Evolutionary conservation across 495 filamentous ascomycete species (phyloP), one percentile per base, ranked within the genome.

Genomic region (Aspergillus conjunctus): DNA sequence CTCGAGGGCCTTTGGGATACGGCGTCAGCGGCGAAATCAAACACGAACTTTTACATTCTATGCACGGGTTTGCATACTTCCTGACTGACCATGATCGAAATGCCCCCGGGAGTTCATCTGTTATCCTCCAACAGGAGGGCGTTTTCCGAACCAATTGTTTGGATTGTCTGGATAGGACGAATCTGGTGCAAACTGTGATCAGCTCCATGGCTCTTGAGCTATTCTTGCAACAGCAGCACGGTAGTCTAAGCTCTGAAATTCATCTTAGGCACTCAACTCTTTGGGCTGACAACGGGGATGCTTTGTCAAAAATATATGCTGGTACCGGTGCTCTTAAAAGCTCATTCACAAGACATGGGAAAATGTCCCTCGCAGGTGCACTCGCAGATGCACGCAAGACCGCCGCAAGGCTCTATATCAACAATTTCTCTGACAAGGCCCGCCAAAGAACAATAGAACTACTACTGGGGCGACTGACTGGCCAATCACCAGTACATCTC

Each of bases 271-370:
- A 98, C 74, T 91, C 91, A 31, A 92, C 83, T 59, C 79, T 98
- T 2, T 98, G 94, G 94, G 94, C 94, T n/a, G 94, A 98, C 71
- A 97, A 97, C 77, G 94, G 94, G 31, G 94, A 98, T 79, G 87
- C 92, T 14, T 76, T 98, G 22, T 96, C 92, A 1, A 90, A 91
- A 67, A 98, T 97, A 18, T 98, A 98, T 72, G 95, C 94, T 9
- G 94, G 94, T 34, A 98, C 94, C 9, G 94, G 95, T 1, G 94
- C 94, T 51, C 77, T 98, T 41, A 97, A 97, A 67, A 92, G 91
- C 10, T 97, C 93, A 0, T 98, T 95, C 65, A 98, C 94, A n/a
- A 82, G 94, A 46, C 87, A 88, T 68, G 94, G 94, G 26, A 98
- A 97, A 73, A 96, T 96, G 92, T 96, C 92, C 15, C 66, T 97